phyloP scores from a whole-genome alignment of 768 basidiomycete species.

The Steccherinum ochraceum region DNA sequence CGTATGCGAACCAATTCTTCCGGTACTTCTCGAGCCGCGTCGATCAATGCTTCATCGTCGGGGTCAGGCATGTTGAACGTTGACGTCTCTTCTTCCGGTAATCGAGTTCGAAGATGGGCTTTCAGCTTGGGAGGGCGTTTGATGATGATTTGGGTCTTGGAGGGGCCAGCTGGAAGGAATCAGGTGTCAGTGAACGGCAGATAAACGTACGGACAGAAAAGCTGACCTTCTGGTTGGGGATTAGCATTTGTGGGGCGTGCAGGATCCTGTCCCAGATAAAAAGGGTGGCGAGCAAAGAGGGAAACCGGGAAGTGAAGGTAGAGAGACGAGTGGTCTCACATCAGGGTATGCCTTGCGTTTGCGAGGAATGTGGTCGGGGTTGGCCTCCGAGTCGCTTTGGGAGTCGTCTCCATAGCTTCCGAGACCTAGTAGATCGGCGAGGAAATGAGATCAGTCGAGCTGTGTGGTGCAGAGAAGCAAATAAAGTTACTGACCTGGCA shows the following conservation, averaged over 20 bases:
- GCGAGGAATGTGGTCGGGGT: neutral
- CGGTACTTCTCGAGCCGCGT: neutral
- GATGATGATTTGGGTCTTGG: slow-evolving; percentile 53
- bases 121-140: slow-evolving; percentile 43
- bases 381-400: slow-evolving; percentile 45
- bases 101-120: slow-evolving; percentile 42
- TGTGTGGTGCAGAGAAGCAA: no score
- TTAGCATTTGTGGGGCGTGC: slow-evolving; percentile 16
- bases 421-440: no score
- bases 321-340: slow-evolving; percentile 49
- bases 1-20: slow-evolving; percentile 50
- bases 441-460: no score
- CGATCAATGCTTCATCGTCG: neutral
- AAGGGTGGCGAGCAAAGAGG: slow-evolving; percentile 57
- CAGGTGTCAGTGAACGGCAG: neutral
- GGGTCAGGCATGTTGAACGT: slow-evolving; percentile 5
- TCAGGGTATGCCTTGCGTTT: slow-evolving; percentile 25
- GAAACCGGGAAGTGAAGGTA: slow-evolving; percentile 41
- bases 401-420: slow-evolving; percentile 61
- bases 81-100: slow-evolving; percentile 35
- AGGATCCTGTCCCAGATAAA: slow-evolving; percentile 58
- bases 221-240: slow-evolving; percentile 38
- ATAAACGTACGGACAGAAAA: neutral
- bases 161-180: slow-evolving; percentile 1
- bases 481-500: neutral